Conservation (phyloP, 2,329 filamentous ascomycete species). For the Alternaria ethzedia region DNA sequence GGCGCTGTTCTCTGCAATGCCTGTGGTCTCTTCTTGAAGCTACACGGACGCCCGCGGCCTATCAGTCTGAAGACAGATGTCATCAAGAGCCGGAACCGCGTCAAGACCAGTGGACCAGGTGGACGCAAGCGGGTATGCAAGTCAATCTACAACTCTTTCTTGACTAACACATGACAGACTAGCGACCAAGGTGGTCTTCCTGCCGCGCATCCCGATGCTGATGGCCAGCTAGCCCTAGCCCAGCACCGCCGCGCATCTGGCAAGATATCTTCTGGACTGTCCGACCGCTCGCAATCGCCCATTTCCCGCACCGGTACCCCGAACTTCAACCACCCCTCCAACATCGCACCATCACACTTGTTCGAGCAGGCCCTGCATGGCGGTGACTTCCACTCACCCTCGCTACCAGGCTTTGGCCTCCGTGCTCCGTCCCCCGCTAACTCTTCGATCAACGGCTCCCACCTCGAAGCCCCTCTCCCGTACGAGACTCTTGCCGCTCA, state of each 20-base stretch:
- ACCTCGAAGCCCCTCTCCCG: conserved; percentile 73
- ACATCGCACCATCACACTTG: conserved; percentile 75
- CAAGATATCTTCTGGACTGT: conserved; percentile 73
- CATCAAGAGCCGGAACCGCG: conserved; percentile 98
- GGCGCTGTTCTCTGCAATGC: conserved; percentile 98
- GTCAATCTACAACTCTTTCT: background rate
- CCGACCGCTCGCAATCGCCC: conserved; percentile 78
- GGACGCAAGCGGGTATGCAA: conserved; percentile 79
- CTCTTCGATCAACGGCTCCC: conserved; percentile 65
- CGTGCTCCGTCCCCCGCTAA: conserved; percentile 63
- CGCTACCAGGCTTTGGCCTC: conserved; percentile 50
- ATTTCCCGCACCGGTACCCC: conserved; percentile 82
- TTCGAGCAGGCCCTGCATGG: conserved; percentile 78
- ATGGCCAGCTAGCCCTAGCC: conserved; percentile 62
- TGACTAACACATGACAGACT: conserved; percentile 24
- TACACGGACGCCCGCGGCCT: conserved; percentile 89
- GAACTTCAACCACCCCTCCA: conserved; percentile 68
- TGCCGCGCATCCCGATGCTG: conserved; percentile 62
- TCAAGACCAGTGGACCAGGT: conserved; percentile 83
- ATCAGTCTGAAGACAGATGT: conserved; percentile 99
- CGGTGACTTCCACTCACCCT: conserved; percentile 69
- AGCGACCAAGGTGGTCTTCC: conserved; percentile 62
- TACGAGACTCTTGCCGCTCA: conserved; percentile 80
- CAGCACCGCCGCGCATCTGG: conserved; percentile 71
- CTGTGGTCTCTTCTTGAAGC: conserved; percentile 95